Evolutionary conservation across 2,329 filamentous ascomycete genomes (phyloP).

Genomic region (Sclerotiophoma versabilis): DNA sequence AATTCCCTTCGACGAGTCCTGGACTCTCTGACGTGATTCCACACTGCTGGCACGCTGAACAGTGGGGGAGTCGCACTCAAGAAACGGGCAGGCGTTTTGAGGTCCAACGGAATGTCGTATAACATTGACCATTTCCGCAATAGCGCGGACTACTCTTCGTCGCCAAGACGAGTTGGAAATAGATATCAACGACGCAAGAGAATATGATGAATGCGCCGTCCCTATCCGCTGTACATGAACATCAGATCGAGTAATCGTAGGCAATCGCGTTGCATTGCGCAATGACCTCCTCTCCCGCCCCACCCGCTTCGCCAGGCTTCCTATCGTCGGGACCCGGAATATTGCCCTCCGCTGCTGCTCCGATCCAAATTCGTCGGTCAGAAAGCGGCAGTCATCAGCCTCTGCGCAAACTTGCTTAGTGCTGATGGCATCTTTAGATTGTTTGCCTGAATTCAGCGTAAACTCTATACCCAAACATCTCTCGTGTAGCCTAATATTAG

Average conservation of each 20-base stretch:
- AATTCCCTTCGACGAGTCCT: too few species aligned
- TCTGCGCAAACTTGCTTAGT: not conserved
- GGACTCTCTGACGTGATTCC: too few species aligned
- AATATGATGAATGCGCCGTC: not conserved
- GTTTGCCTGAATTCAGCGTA: not conserved
- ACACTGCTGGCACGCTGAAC: too few species aligned
- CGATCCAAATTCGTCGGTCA: constrained; percentile 3
- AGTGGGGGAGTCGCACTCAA: too few species aligned
- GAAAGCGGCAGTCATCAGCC: not conserved
- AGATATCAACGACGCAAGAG: too few species aligned
- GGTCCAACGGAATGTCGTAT: too few species aligned
- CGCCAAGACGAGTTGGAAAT: too few species aligned
- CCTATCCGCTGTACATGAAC: not conserved
- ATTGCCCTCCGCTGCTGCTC: not conserved
- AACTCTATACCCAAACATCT: not conserved
- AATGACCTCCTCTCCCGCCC: not conserved
- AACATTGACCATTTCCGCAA: too few species aligned
- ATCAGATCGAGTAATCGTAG: too few species aligned
- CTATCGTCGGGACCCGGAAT: constrained; percentile 3
- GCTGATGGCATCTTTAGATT: not conserved
- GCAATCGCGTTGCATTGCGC: not conserved
- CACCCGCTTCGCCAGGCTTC: not conserved
- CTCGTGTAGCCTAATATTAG: not conserved
- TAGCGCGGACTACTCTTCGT: too few species aligned
- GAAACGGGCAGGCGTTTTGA: too few species aligned